Evolutionary conservation across 176 grass and related monocot species (phyloP).

Genomic region (Zoysia japonica): DNA sequence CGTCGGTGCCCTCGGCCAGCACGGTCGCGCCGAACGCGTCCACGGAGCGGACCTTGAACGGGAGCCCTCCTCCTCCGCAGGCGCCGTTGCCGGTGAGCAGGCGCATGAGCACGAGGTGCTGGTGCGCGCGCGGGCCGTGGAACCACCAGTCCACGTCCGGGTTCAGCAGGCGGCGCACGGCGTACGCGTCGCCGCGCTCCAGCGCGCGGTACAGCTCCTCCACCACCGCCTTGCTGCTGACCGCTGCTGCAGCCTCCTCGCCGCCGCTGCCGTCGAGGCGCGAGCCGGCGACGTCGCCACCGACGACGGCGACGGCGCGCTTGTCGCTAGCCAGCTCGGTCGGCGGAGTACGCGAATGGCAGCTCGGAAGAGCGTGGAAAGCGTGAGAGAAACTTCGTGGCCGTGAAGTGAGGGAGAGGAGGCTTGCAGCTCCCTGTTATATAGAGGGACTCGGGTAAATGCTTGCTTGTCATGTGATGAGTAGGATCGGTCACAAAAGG

Average conservation of each 20-base stretch:
- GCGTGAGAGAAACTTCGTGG: too few species aligned
- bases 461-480: neutral
- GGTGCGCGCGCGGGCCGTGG: constrained; percentile 76
- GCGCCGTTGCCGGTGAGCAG: constrained; percentile 59
- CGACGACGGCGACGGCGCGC: neutral
- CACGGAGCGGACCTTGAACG: constrained; percentile 45
- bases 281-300: neutral
- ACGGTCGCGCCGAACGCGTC: constrained; percentile 68
- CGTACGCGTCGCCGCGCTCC: constrained; percentile 55
- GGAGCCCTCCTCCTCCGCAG: constrained; percentile 21
- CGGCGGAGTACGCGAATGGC: neutral
- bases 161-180: constrained; percentile 58
- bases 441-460: constrained; percentile 7
- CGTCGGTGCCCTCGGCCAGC: constrained; percentile 73
- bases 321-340: constrained; percentile 35
- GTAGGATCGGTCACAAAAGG: constrained; percentile 8
- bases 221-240: constrained; percentile 59
- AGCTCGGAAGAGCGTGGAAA: too few species aligned
- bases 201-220: constrained; percentile 71
- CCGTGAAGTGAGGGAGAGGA: neutral
- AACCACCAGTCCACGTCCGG: constrained; percentile 94
- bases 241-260: neutral
- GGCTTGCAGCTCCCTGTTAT: constrained; percentile 1
- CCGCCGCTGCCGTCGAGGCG: neutral
- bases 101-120: constrained; percentile 71